Evolutionary conservation across 805 yeast genomes (phyloP), one percentile per base, ranked within the genome.

Genomic region (Candida insectorum): DNA sequence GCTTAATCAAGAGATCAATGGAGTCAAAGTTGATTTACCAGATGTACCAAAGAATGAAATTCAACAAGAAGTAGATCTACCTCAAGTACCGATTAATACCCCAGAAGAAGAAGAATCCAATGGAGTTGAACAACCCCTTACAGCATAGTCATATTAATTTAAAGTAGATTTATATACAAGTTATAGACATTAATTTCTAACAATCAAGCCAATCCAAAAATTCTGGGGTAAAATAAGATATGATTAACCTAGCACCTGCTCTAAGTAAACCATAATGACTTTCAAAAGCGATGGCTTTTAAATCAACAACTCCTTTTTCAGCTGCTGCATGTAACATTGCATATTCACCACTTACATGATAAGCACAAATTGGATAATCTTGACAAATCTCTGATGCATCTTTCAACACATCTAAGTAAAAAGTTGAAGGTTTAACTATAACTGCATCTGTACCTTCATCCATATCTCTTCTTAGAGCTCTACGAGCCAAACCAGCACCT

Each of bases 291-390:
- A 71, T 79, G 60, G 37, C 78, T 61, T 85, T 82, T 60, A 93
- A 73, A 58, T 91, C 97, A 40, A 82, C 85, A 40, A 89, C 74
- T 24, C 95, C 95, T 70, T 88, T 88, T 52, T 88, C 97, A 19
- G 97, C 97, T 33, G 96, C 97, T 6, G 98, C 98, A 54, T 89
- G 95, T 44, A 93, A 62, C 98, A 93, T 93, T 20, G 97, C 97
- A 54, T 76, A 93, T 62, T 93, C 98, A 25, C 98, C 98, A 56
- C 91, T 79, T 16, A 93, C 98, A 60, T 93, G 98, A 62, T 93
- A 93, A 17, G 95, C 89, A 51, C 96, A 87, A 33, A 93, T 67
- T 17, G 98, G 98, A 48, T 84, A 77, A 56, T 93, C 93, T 32
- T 65, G 60, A 52, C 95, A 85, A 33, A 89, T 70, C 49, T 75